Evolutionary conservation across 2,329 filamentous ascomycete genomes (phyloP), one percentile per base, ranked within the genome.

Genomic region (Colletotrichum truncatum): DNA sequence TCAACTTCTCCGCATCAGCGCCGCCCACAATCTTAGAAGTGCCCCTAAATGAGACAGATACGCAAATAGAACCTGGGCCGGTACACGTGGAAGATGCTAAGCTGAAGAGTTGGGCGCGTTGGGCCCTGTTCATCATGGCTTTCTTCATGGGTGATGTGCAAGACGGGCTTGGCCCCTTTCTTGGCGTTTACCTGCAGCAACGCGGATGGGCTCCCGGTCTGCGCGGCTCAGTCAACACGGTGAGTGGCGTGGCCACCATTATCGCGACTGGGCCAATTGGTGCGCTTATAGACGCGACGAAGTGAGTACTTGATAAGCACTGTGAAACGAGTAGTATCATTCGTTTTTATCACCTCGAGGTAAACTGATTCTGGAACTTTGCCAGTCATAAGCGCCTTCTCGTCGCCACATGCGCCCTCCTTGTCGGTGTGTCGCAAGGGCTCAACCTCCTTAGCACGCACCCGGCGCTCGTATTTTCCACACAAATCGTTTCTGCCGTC

Each of bases 111-210:
- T 32, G 61, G 25, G 61, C 61, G 0, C 46, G 61, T 6, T 64
- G 61, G 61, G 61, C 61, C 18, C 61, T 64, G 9, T 39, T 54
- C 6, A 25, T 64, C 25, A 34, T 61, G 61, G 55, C 61, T 8
- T 64, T 64, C 32, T 61, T 60, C 32, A 53, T 64, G 61, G 61
- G 61, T 21, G 61, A 64, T 8, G 61, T 64, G 8, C 39, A 51
- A n/a, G 61, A 64, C 23, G 61, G 61, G 3, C 25, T 64, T 2
- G 55, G 61, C 6, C 61, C 61, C 9, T 64, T 61, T 6, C 55
- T 64, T 4, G 61, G 61, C 46, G 61, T 64, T 11, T 64, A 60
- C 12, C 55, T 64, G 10, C 61, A 64, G n/a, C 36, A 64, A 16
- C 55, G 38, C 48, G 61, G 61, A 6, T 64, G 61, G 61, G 32